Evolutionary conservation across 2,329 filamentous ascomycete genomes (phyloP), one percentile per base, ranked within the genome.

Genomic region (Aspergillus oerlinghausenensis): DNA sequence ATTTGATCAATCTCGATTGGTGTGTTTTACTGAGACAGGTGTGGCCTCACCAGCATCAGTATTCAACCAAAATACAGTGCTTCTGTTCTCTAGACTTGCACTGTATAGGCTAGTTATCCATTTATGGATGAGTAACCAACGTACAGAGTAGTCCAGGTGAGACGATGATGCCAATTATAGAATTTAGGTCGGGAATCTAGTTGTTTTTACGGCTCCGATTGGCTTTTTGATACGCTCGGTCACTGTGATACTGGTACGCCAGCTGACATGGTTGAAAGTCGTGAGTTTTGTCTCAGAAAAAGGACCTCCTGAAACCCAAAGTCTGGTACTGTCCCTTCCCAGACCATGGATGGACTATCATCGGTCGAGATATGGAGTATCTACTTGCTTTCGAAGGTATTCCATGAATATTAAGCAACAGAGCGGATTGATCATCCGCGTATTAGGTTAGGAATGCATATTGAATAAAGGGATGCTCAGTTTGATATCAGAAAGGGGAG

Each of bases 111-210:
- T 29, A n/a, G n/a, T n/a, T n/a, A 29, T 29, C 28, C 10, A 11
- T 11, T 29, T n/a, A 38, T 17, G 14, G 14, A 17, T 38, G 32
- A 38, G 17, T 38, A 38, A 38, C 32, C 32, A 38, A 7, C 14
- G n/a, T n/a, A n/a, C n/a, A n/a, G n/a, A 0, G 21, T 7, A 38
- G 32, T 4, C 32, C 32, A 21, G 42, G 62, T 65, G 59, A 65
- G 63, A 65, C 62, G 64, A 38, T 43, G 60, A 54, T 60, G 59
- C 63, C 62, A 63, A 61, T 63, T 63, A 63, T 66, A 66, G 56
- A 58, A 57, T 55, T 57, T 45, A 49, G 49, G 52, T 53, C 58
- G 51, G 49, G 57, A 56, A 60, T 56, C 55, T 50, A 47, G 25
- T 42, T 43, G 49, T 43, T 49, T 38, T 21, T 6, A 29, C 11